phyloP scores from a whole-genome alignment of 2,329 filamentous ascomycete species.

The Verruconis gallopava region DNA sequence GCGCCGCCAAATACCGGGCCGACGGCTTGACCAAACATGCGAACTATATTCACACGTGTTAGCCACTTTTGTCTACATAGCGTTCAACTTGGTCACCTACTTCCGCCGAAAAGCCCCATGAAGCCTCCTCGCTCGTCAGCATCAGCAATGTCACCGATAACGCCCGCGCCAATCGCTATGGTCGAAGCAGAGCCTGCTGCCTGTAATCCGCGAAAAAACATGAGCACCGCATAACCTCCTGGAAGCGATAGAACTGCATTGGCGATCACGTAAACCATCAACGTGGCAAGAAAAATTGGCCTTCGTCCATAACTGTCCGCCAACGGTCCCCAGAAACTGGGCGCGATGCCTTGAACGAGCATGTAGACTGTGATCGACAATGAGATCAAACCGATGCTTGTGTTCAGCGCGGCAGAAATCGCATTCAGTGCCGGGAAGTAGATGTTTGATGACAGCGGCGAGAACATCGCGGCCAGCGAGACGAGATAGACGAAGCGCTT shows the following conservation, averaged over 20 bases:
- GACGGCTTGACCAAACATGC: slow-evolving; percentile 13
- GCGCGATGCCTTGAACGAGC: slow-evolving; percentile 19
- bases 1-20: slow-evolving; percentile 24
- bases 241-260: slow-evolving; percentile 12
- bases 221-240: slow-evolving; percentile 9
- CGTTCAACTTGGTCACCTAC: slow-evolving; percentile 2
- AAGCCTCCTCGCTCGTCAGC: slow-evolving; percentile 21
- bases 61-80: neutral
- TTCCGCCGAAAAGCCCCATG: slow-evolving; percentile 19
- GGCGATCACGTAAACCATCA: slow-evolving; percentile 13
- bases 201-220: slow-evolving; percentile 15
- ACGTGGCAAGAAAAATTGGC: slow-evolving; percentile 12
- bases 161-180: slow-evolving; percentile 19
- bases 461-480: slow-evolving; percentile 24
- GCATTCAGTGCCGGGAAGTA: slow-evolving; percentile 35
- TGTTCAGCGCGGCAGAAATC: slow-evolving; percentile 18
- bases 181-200: slow-evolving; percentile 20
- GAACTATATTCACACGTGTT: slow-evolving; percentile 2
- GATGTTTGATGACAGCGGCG: slow-evolving; percentile 38
- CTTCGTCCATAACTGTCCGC: slow-evolving; percentile 13
- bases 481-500: slow-evolving; percentile 4
- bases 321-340: slow-evolving; percentile 12
- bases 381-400: neutral
- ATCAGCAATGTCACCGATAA: slow-evolving; percentile 23
- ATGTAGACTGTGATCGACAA: slow-evolving; percentile 32